Evolutionary conservation across 345 rosid genomes (phyloP).

Genomic region (Arabis hirsuta): DNA sequence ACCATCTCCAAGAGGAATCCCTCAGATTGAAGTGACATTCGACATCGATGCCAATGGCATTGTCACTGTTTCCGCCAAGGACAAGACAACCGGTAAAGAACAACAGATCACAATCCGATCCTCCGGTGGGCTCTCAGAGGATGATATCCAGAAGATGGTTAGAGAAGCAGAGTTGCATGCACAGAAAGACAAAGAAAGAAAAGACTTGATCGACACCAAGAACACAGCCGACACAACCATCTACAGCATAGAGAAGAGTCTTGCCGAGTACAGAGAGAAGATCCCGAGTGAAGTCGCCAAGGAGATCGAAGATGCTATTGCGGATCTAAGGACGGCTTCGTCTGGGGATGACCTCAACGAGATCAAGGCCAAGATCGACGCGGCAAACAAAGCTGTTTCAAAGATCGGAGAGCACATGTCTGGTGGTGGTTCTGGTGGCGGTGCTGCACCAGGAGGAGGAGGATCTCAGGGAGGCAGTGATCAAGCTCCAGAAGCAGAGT

Average conservation of each 20-base stretch:
- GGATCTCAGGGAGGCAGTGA: conserved; percentile 75
- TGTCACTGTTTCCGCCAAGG: conserved; percentile 89
- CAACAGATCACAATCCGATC: conserved; percentile 91
- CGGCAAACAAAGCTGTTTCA: conserved; percentile 80
- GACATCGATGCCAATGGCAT: conserved; percentile 94
- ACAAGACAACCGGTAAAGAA: conserved; percentile 77
- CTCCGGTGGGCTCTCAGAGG: conserved; percentile 86
- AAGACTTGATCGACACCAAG: conserved; percentile 66
- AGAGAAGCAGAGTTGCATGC: conserved; percentile 80
- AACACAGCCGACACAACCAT: conserved; percentile 81
- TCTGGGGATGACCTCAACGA: conserved; percentile 64
- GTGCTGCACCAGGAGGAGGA: conserved; percentile 62
- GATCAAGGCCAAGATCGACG: conserved; percentile 77
- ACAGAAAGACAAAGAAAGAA: conserved; percentile 78
- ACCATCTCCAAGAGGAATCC: conserved; percentile 84
- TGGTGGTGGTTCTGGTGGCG: conserved; percentile 58
- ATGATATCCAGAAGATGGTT: conserved; percentile 87
- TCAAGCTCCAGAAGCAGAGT: conserved; percentile 80
- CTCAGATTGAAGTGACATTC: conserved; percentile 88
- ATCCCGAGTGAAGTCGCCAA: conserved; percentile 70
- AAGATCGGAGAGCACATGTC: conserved; percentile 91
- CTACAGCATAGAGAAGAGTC: conserved; percentile 88
- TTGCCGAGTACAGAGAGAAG: conserved; percentile 79
- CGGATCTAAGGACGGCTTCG: conserved; percentile 66
- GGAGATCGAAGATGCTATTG: conserved; percentile 76